These are phyloP conservation scores for Penicillium sp. DNA, from an alignment of 2,329 filamentous ascomycete species.

Conservation along the genomic window DNA sequence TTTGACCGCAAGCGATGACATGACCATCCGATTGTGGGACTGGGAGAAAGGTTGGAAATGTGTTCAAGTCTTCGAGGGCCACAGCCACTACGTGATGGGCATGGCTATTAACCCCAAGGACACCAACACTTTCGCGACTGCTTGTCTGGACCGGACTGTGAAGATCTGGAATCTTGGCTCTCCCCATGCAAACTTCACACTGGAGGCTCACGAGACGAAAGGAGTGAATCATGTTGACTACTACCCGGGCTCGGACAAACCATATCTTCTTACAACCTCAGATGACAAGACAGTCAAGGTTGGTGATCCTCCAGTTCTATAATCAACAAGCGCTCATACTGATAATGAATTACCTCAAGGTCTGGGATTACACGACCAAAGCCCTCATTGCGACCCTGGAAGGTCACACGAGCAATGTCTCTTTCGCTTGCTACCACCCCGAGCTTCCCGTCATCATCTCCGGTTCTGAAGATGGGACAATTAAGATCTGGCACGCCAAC, in stretches of 20 bases:
- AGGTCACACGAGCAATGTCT: constrained; percentile 96
- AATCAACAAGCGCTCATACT: neutral
- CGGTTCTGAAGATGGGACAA: constrained; percentile 91
- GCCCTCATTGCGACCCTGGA: constrained; percentile 93
- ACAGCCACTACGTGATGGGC: constrained; percentile 95
- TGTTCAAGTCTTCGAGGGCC: constrained; percentile 92
- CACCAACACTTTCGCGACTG: constrained; percentile 85
- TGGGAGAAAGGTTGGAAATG: constrained; percentile 99
- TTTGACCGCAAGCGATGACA: constrained; percentile 92
- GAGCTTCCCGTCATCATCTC: constrained; percentile 96
- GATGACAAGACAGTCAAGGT: constrained; percentile 92
- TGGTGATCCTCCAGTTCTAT: neutral
- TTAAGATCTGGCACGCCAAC: constrained; percentile 98
- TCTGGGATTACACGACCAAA: constrained; percentile 99
- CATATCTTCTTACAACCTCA: constrained; percentile 90
- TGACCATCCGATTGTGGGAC: constrained; percentile 98
- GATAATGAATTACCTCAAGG: neutral
- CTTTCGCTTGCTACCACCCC: constrained; percentile 95
- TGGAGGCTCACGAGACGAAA: constrained; percentile 95
- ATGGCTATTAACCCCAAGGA: constrained; percentile 97
- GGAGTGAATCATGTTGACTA: constrained; percentile 98
- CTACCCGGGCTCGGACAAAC: constrained; percentile 62
- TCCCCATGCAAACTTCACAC: constrained; percentile 88
- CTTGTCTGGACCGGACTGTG: constrained; percentile 91
- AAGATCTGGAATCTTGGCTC: constrained; percentile 98